Evolutionary conservation across 1,139 yeast species (phyloP).

Genomic region (Pichia terricola): DNA sequence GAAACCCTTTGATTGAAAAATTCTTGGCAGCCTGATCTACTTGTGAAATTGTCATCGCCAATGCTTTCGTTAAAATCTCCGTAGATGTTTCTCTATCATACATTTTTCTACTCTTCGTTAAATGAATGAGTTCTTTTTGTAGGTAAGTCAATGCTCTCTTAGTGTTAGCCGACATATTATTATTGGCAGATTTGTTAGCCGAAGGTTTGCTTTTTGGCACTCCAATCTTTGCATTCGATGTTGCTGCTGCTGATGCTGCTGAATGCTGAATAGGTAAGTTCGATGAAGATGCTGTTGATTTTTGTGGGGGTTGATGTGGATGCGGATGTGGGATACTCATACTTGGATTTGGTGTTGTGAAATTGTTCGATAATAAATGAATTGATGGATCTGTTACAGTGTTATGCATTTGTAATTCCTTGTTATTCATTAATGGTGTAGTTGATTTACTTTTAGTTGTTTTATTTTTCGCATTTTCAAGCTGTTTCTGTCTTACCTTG

Average conservation of each 20-base stretch:
- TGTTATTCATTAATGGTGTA: background rate
- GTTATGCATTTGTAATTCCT: conserved; percentile 1
- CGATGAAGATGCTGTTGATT: background rate
- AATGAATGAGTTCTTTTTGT: conserved; percentile 59
- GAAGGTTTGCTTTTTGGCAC: conserved; percentile 1
- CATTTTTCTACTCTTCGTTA: conserved; percentile 62
- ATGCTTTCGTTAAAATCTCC: conserved; percentile 77
- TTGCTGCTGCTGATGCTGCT: conserved; percentile 9
- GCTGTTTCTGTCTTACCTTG: conserved; percentile 58
- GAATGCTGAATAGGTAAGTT: conserved; percentile 3
- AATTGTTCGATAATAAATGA: no score
- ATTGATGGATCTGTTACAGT: no score
- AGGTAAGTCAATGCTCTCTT: conserved; percentile 56
- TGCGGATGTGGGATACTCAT: background rate
- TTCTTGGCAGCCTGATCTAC: conserved; percentile 80
- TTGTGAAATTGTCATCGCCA: conserved; percentile 88
- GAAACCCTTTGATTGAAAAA: conserved; percentile 76
- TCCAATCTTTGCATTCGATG: conserved; percentile 15
- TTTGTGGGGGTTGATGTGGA: background rate
- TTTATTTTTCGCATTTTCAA: conserved; percentile 30
- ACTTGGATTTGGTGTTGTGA: background rate
- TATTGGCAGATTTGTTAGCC: background rate
- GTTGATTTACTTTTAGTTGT: background rate
- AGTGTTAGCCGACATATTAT: conserved; percentile 42
- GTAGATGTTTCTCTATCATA: conserved; percentile 68